Evolutionary conservation across 805 yeast species (phyloP).

Genomic region (Yarrowia keelungensis): DNA sequence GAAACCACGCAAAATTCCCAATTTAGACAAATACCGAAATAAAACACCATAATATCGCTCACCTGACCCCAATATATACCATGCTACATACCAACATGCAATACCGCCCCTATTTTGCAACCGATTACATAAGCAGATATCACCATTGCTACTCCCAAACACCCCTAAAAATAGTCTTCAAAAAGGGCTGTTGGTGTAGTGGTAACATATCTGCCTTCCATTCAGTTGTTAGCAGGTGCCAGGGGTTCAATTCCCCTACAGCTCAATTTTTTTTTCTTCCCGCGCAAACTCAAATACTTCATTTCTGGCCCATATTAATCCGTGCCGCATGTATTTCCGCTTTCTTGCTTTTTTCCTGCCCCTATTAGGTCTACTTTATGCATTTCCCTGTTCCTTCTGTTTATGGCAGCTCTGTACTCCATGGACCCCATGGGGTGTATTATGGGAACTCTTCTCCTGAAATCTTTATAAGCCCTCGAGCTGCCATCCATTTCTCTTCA

Average conservation of each 20-base stretch:
- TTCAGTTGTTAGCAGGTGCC: slow-evolving; percentile 13
- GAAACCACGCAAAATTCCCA: too few relatives aligned
- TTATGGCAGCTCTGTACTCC: slow-evolving; percentile 4
- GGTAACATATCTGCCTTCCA: slow-evolving; percentile 23
- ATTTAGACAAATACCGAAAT: too few relatives aligned
- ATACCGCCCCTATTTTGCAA: too few relatives aligned
- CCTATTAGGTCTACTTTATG: not conserved
- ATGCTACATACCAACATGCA: too few relatives aligned
- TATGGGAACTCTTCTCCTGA: not conserved
- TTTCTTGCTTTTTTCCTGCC: not conserved
- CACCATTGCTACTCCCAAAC: not conserved
- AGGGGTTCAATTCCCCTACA: slow-evolving; percentile 24
- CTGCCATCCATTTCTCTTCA: not conserved
- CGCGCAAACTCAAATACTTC: too few relatives aligned
- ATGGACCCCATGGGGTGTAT: slow-evolving; percentile 5
- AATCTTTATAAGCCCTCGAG: not conserved
- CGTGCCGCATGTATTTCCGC: not conserved
- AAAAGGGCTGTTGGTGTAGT: slow-evolving; percentile 16
- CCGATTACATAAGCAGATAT: not conserved
- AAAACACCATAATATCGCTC: too few relatives aligned
- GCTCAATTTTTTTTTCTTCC: not conserved
- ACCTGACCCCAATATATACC: too few relatives aligned
- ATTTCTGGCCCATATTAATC: too few relatives aligned
- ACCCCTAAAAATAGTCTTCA: not conserved
- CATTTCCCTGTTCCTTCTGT: not conserved